Conservation (phyloP, 352 stramenopile genomes). For the Stramenopiles sp. region DNA sequence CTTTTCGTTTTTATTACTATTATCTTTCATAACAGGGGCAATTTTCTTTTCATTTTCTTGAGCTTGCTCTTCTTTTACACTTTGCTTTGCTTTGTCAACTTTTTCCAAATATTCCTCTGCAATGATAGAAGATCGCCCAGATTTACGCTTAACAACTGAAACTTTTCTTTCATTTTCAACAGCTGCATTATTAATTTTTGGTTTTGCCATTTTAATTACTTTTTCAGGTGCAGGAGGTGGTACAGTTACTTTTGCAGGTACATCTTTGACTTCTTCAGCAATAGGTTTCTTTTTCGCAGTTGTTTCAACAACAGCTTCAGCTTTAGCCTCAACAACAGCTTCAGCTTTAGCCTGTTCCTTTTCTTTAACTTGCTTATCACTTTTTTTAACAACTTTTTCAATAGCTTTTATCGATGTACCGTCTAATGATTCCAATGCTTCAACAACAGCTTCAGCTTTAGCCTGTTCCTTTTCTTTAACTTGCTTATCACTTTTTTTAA, state of each 20-base stretch:
- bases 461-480: neutral
- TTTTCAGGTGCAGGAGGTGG: neutral
- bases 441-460: slow-evolving; percentile 6
- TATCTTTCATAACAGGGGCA: neutral
- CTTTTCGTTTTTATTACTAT: neutral
- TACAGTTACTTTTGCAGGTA: neutral
- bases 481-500: slow-evolving; percentile 1
- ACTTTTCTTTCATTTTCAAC: neutral
- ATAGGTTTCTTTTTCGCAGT: neutral
- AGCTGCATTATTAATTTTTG: neutral
- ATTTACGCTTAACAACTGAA: neutral
- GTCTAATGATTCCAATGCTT: neutral
- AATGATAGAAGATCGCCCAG: neutral
- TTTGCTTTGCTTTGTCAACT: neutral
- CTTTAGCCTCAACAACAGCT: slow-evolving; percentile 7
- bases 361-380: slow-evolving; percentile 2
- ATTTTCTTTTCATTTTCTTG: slow-evolving; percentile 3
- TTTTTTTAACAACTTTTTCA: slow-evolving; percentile 8
- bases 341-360: neutral
- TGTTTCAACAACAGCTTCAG: slow-evolving; percentile 9
- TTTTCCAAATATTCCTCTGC: slow-evolving; percentile 9
- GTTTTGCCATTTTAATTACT: neutral
- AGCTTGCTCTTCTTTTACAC: neutral
- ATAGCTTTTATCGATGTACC: neutral
- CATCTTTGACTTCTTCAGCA: neutral